phyloP scores from a whole-genome alignment of 2,329 filamentous ascomycete species.

The Fusarium luffae region DNA sequence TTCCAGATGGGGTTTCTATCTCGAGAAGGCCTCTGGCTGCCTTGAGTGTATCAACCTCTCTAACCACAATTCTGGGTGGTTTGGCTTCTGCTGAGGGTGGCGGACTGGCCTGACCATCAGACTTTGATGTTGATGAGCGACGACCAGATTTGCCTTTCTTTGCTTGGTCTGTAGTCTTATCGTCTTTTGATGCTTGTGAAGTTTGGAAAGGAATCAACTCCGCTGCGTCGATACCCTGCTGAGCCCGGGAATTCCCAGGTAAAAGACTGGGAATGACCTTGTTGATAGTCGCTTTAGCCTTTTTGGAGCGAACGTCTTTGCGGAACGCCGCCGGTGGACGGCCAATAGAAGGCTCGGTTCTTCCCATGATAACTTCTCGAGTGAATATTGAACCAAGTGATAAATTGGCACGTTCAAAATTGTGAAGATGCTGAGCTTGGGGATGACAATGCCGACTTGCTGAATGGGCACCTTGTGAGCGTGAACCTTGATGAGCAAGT shows the following conservation, averaged over 20 bases:
- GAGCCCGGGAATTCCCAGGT: constrained; percentile 63
- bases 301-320: constrained; percentile 61
- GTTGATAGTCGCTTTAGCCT: constrained; percentile 67
- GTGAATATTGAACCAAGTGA: fast-evolving
- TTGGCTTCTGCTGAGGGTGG: not conserved
- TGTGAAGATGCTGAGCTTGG: not conserved
- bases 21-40: constrained; percentile 54
- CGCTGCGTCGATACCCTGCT: constrained; percentile 63
- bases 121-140: not conserved
- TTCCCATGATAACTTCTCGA: constrained; percentile 27
- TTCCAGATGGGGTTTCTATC: not conserved
- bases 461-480: not conserved
- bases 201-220: constrained; percentile 52
- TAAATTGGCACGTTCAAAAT: not conserved
- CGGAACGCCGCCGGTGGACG: constrained; percentile 42
- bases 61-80: constrained; percentile 56
- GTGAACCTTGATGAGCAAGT: constrained; percentile 18
- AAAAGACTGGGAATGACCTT: constrained; percentile 68
- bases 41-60: constrained; percentile 63
- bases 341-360: constrained; percentile 41
- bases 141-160: constrained; percentile 41
- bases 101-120: not conserved
- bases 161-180: not conserved
- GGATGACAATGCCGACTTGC: not conserved
- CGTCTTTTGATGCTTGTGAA: fast-evolving